These are phyloP conservation scores for Trifolium repens DNA, from an alignment of 306 rosid genomes.

Conservation along the genomic window DNA sequence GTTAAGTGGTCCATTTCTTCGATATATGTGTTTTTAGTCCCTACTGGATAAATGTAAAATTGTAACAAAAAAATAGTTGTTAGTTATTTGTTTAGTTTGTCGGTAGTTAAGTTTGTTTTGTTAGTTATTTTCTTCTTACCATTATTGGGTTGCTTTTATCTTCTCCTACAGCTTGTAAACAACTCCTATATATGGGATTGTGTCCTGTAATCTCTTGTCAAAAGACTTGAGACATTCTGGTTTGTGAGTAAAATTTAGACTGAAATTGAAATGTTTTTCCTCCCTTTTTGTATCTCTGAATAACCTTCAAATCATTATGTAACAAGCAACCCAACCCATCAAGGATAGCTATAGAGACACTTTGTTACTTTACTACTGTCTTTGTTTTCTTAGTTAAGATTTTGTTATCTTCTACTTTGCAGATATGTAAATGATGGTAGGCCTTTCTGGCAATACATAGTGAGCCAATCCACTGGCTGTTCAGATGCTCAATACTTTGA, in stretches of 20 bases:
- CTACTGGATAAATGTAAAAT: neutral
- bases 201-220: neutral
- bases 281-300: neutral
- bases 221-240: neutral
- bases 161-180: neutral
- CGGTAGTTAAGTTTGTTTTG: neutral
- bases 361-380: neutral
- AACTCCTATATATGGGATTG: neutral
- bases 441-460: conserved; percentile 98
- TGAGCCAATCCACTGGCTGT: conserved; percentile 89
- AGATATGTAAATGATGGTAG: conserved; percentile 94
- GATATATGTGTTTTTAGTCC: neutral
- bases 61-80: neutral
- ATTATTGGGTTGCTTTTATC: too few species aligned
- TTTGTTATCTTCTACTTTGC: conserved; percentile 42
- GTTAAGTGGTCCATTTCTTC: conserved; percentile 7
- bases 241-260: conserved; percentile 14
- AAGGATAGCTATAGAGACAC: conserved; percentile 2
- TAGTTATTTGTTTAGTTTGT: neutral
- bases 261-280: conserved; percentile 4
- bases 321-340: neutral
- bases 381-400: conserved; percentile 23
- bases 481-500: conserved; percentile 94
- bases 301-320: conserved; percentile 5
- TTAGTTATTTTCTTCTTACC: too few species aligned